Evolutionary conservation across 2,329 filamentous ascomycete species (phyloP).

Genomic region (Alternaria rosae): DNA sequence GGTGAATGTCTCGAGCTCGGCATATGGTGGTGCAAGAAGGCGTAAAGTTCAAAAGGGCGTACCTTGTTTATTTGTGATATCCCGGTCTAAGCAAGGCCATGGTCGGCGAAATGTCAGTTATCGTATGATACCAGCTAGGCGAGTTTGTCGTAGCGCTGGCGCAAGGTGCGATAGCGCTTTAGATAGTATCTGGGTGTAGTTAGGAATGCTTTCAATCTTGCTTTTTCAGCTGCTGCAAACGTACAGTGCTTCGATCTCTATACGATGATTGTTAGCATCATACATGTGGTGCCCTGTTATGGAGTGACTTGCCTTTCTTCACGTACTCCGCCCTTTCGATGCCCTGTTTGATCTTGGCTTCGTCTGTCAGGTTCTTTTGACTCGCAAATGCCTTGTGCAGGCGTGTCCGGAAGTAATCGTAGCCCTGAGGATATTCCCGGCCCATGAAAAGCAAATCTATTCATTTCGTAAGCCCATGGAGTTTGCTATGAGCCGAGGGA

Average conservation of each 20-base stretch:
- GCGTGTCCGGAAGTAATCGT: conserved; percentile 78
- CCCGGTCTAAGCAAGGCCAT: conserved; percentile 23
- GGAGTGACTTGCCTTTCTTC: conserved; percentile 73
- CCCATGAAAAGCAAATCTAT: conserved; percentile 85
- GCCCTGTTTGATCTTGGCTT: conserved; percentile 76
- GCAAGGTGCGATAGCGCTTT: conserved; percentile 86
- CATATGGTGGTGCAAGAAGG: conserved; percentile 70
- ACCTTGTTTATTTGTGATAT: conserved; percentile 38
- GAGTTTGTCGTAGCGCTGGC: conserved; percentile 74
- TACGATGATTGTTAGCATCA: background rate
- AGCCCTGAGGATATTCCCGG: conserved; percentile 85
- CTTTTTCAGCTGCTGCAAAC: conserved; percentile 48
- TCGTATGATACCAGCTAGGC: conserved; percentile 16
- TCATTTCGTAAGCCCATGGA: conserved; percentile 8
- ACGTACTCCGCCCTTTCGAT: conserved; percentile 86
- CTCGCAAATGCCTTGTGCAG: conserved; percentile 86
- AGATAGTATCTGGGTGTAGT: conserved; percentile 76
- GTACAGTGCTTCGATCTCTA: conserved; percentile 92
- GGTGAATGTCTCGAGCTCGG: conserved; percentile 82
- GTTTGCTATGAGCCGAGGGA: background rate
- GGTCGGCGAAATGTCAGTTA: conserved; percentile 11
- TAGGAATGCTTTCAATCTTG: conserved; percentile 1
- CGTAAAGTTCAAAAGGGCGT: conserved; percentile 41
- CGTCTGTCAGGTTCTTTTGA: conserved; percentile 73
- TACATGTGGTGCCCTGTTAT: background rate